Conservation (phyloP, 208 protist genomes). For the Wallacemonas sp. region DNA sequence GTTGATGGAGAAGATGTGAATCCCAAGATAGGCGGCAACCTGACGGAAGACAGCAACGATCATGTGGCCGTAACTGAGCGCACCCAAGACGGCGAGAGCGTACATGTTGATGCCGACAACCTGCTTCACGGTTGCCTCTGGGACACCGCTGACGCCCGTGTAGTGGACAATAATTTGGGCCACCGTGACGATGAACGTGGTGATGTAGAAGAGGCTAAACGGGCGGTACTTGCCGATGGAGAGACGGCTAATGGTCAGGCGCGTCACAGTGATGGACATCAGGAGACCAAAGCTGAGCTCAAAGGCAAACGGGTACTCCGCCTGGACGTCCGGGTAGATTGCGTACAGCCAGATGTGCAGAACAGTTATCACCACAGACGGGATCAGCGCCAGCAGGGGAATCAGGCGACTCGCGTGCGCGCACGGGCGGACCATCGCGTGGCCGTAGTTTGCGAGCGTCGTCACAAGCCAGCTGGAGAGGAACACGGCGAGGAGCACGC, state of each 20-base stretch:
- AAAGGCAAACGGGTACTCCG: conserved; percentile 59
- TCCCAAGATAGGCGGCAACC: conserved; percentile 47
- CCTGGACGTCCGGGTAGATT: conserved; percentile 44
- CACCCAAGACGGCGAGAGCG: conserved; percentile 39
- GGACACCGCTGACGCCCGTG: conserved; percentile 4
- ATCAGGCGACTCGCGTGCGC: conserved; percentile 32
- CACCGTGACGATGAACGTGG: conserved; percentile 35
- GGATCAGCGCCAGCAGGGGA: conserved; percentile 42
- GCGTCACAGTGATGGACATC: conserved; percentile 69
- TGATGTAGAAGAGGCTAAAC: conserved; percentile 45
- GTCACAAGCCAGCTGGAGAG: conserved; percentile 40
- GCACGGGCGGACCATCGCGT: conserved; percentile 31
- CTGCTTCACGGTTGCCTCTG: conserved; percentile 22
- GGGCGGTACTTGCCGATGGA: conserved; percentile 69
- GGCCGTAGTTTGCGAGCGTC: conserved; percentile 52
- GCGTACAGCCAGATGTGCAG: conserved; percentile 56
- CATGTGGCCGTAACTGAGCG: conserved; percentile 71
- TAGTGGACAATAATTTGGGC: conserved; percentile 34
- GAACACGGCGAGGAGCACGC: conserved; percentile 49
- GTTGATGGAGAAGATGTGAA: conserved; percentile 64
- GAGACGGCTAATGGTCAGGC: conserved; percentile 78
- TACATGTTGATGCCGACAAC: conserved; percentile 43
- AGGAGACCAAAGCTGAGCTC: conserved; percentile 81
- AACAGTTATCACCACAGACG: conserved; percentile 37
- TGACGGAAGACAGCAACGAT: conserved; percentile 64